Evolutionary conservation across 495 filamentous ascomycete genomes (phyloP), one percentile per base, ranked within the genome.

Genomic region (Hypoxylon fuscum): DNA sequence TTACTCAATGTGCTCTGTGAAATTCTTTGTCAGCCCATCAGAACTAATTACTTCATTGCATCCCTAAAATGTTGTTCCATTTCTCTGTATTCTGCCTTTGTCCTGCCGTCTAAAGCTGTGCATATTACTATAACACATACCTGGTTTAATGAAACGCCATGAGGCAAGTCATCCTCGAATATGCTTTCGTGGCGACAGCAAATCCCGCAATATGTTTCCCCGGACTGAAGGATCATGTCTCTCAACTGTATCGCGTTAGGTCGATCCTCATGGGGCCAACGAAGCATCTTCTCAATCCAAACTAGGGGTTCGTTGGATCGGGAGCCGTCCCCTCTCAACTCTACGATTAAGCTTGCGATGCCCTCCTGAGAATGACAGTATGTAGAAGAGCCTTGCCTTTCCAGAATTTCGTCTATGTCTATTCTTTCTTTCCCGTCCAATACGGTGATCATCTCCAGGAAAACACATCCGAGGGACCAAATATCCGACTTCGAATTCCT

Each of bases 401-500:
- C 31, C 3, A 34, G 31, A 10, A 34, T 34, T 2, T 10, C 31
- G n/a, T 34, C 2, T 2, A 34, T 5, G 2, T 34, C 31, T 5
- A 11, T 8, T 12, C 40, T 43, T 23, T 8, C 14, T 15, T 43
- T 45, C 9, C 56, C 52, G n/a, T 55, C 38, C 12, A 77, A 61
- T 14, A 77, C 58, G 20, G 69, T 73, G 0, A 59, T 51, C 70
- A 80, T 79, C 29, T 79, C 76, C 0, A 79, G 52, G 53, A 77
- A 81, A 11, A 81, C 70, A 40, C 69, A 68, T 5, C 78, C 78
- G 3, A 81, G 67, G 14, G 71, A 73, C 72, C 73, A 81, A 8
- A 81, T 70, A 49, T 81, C 78, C 12, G 74, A 68, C 0, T 48
- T 23, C 32, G 35, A 51, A 51, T 73, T 75, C 25, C 73, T 59